Base-by-base conservation (phyloP, 2,329 filamentous ascomycete species). In the Chalara sp. region DNA sequence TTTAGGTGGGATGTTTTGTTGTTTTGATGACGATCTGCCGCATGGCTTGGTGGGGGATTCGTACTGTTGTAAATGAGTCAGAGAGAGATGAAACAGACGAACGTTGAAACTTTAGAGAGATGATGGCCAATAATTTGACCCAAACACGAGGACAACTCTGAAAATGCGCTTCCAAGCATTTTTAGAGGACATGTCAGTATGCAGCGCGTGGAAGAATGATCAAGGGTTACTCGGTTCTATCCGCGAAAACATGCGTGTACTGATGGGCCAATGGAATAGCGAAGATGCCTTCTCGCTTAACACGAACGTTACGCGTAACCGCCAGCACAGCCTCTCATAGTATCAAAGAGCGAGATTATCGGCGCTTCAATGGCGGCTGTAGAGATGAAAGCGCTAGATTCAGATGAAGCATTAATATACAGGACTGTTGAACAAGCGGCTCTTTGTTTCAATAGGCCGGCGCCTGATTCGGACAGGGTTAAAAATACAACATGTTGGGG, bases 261-360 rank as follows among this genome's bases (percentile, higher is more conserved):
- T 51, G 21, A 47, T 8, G 28, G 33, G 44, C 61, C 58, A 64
- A 61, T 61, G 5, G 48, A 21, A 28, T 12, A 7, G 43, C 30
- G 5, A 52, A 61, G 51, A 44, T 8, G 42, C 37, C 6, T 33
- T 44, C 13, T 53, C 54, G 54, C 52, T 55, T 51, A 55, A 63
- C 60, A 61, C 61, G 62, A 63, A 49, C 51, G 50, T 59, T 50
- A 60, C 60, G 60, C 61, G 61, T 54, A 61, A 49, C 56, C 60
- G 56, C 56, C 60, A 44, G 53, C 37, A 37, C 42, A 47, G 53
- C 32, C 43, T 46, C 33, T 35, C 43, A 33, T 30, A 21, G 31
- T 21, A 48, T 48, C 29, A 46, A 45, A 33, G 40, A 40, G 29
- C 42, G 40, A 41, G 43, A 35, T 35, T 6, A 10, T 44, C 41